A percentile compares a stretch with the other conserved stretches of the same genome.
phyloP scores from a whole-genome alignment of 1,139 yeast species.

The Citeromyces hawaiiensis region DNA sequence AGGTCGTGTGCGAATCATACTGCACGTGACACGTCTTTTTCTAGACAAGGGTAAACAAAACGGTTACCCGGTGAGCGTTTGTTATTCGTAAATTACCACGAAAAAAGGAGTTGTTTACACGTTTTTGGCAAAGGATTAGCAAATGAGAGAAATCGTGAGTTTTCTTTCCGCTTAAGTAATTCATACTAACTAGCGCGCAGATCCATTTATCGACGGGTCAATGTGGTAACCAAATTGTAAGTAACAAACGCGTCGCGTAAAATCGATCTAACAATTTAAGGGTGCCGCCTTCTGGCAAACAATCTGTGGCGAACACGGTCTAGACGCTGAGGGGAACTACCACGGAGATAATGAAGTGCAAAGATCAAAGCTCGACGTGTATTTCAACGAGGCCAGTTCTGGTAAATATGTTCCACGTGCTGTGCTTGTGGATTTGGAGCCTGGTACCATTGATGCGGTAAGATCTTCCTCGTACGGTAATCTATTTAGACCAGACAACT shows the following conservation, averaged over 20 bases:
- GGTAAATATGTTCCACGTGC: constrained; percentile 92
- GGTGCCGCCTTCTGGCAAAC: constrained; percentile 99
- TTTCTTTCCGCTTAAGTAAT: neutral
- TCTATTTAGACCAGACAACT: constrained; percentile 84
- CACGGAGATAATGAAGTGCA: constrained; percentile 59
- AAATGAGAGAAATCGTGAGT: constrained; percentile 15
- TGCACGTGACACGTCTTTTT: neutral
- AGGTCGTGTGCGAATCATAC: no score
- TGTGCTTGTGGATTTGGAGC: constrained; percentile 83
- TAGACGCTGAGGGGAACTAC: constrained; percentile 72
- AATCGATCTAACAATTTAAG: constrained; percentile 16
- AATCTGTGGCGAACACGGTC: constrained; percentile 92
- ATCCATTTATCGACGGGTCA: constrained; percentile 96
- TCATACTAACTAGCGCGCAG: constrained; percentile 19
- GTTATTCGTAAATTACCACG: no score
- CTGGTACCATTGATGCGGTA: constrained; percentile 83
- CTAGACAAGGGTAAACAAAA: neutral
- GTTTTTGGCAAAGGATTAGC: no score
- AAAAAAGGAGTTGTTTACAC: no score
- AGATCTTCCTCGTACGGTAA: constrained; percentile 67
- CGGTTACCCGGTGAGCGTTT: no score
- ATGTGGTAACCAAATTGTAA: constrained; percentile 97
- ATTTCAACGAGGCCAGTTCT: constrained; percentile 57
- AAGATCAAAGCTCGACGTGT: constrained; percentile 39
- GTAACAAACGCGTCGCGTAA: constrained; percentile 17